Evolutionary conservation across 140 eudicot species (phyloP), one percentile per base, ranked within the genome.

Genomic region (Flaveria floridana): DNA sequence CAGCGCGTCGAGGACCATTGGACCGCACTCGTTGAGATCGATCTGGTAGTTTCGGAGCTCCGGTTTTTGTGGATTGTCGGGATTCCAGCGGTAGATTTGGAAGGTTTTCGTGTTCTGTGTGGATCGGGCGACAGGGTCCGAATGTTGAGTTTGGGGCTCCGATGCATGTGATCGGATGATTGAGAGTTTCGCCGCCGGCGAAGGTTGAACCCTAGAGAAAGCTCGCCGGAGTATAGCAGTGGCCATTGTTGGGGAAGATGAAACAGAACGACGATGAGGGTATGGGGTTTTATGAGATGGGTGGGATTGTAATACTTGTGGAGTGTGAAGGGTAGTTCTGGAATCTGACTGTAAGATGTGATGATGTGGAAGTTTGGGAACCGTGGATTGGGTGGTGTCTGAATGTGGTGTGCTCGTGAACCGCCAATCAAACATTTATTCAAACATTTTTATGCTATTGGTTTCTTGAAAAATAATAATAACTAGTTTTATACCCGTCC

Each of bases 1-100:
- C 0, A 91, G 91, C 50, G 97, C 97, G 75, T 91, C 97, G 15
- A 91, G 84, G 20, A 88, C 89, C 97, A 91, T 91, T 14, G 97
- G 97, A 1, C 97, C 97, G 28, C 97, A 91, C 3, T 89, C 87
- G 58, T 86, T 87, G 62, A 91, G 89, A 51, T 91, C 86, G 84
- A 89, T 91, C 62, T 89, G 58, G 86, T 82, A 91, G 73, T 85
- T 72, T 61, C 73, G 47, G 20, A 89, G 87, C 67, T 84, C 85
- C 0, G 97, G 96, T 52, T 91, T 91, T 9, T 71, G 18, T 0
- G 97, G 89, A 46, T 74, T 84, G 62, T 87, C 85, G 1, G 97
- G 97, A 74, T 70, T 89, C 97, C 97, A 91, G 6, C 96, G 88
- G 87, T 92, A 89, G 84, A 89, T 92, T 80, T 88, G 92, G 77